These are phyloP conservation scores for Globisporangium heterothallicum DNA, from an alignment of 352 stramenopile species.

Conservation along the genomic window DNA sequence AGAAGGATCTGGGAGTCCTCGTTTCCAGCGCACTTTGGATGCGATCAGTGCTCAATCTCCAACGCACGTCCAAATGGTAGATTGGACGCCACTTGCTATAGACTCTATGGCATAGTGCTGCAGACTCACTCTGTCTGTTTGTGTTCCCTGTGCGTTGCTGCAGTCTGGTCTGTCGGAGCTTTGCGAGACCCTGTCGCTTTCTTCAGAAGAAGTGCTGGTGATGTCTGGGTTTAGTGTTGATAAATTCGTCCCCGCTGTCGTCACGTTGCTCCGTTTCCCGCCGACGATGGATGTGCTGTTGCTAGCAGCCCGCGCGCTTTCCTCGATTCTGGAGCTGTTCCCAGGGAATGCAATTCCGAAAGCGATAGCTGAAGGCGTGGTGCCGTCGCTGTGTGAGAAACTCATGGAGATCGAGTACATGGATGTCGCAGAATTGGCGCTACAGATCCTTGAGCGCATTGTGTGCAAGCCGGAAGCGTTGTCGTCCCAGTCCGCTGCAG, in stretches of 20 bases:
- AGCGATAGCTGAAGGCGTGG: slow-evolving; percentile 36
- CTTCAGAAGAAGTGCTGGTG: slow-evolving; percentile 54
- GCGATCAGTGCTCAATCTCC: slow-evolving; percentile 28
- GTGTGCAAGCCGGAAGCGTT: slow-evolving; percentile 23
- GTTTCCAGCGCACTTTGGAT: slow-evolving; percentile 42
- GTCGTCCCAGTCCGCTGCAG: slow-evolving; percentile 3
- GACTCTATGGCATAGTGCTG: neutral
- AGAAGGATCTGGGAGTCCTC: slow-evolving; percentile 20
- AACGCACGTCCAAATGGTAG: slow-evolving; percentile 37
- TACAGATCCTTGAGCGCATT: slow-evolving; percentile 66
- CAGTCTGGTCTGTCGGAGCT: slow-evolving; percentile 49
- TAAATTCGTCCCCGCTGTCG: slow-evolving; percentile 40
- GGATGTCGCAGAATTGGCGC: slow-evolving; percentile 65
- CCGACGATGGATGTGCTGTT: slow-evolving; percentile 63
- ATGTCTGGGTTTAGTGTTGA: slow-evolving; percentile 66
- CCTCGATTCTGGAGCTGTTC: slow-evolving; percentile 53
- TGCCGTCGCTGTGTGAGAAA: slow-evolving; percentile 61
- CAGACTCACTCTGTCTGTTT: slow-evolving; percentile 4
- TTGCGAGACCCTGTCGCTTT: slow-evolving; percentile 66
- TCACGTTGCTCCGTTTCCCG: slow-evolving; percentile 32
- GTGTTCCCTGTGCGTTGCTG: neutral
- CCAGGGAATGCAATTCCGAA: slow-evolving; percentile 32
- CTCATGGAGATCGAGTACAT: slow-evolving; percentile 81
- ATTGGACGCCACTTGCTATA: slow-evolving; percentile 1
- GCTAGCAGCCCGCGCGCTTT: slow-evolving; percentile 44